A percentile compares a stretch with the other conserved stretches of the same genome.
These are phyloP conservation scores for Spathaspora sp. DNA, from an alignment of 1,139 yeast species.

Conservation along the genomic window DNA sequence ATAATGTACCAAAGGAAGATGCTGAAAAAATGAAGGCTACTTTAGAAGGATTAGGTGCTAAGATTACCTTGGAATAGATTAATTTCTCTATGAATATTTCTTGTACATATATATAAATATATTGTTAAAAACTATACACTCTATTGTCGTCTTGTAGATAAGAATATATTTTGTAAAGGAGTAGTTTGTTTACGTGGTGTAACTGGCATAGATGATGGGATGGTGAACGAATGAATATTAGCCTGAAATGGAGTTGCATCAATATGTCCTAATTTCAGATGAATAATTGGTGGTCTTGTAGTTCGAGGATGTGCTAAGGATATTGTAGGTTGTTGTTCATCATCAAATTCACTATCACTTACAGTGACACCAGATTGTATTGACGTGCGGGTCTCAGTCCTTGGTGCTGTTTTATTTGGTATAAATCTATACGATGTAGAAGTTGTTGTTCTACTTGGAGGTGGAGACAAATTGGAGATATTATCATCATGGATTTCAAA, in stretches of 20 bases:
- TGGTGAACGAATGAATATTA: neutral
- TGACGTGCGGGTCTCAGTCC: neutral
- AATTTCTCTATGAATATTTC: neutral
- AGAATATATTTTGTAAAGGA: neutral
- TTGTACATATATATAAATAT: slow-evolving; percentile 5
- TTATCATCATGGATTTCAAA: slow-evolving; percentile 2
- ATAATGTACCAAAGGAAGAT: slow-evolving; percentile 83
- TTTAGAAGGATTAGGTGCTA: slow-evolving; percentile 93
- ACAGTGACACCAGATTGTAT: slow-evolving; percentile 11
- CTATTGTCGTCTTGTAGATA: neutral
- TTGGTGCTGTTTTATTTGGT: neutral
- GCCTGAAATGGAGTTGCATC: neutral
- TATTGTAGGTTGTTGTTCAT: slow-evolving; percentile 13
- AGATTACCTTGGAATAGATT: slow-evolving; percentile 76
- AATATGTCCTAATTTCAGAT: neutral
- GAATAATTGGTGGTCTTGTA: neutral
- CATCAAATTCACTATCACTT: slow-evolving; percentile 20
- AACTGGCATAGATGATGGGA: neutral
- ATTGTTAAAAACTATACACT: neutral
- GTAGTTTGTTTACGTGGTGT: neutral
- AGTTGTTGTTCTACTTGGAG: slow-evolving; percentile 4
- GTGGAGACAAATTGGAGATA: slow-evolving; percentile 9
- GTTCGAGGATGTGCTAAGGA: neutral
- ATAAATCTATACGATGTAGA: slow-evolving; percentile 6
- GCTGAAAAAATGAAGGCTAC: slow-evolving; percentile 91